phyloP scores from a whole-genome alignment of 495 filamentous ascomycete species.

The Aspergillus funiculosus region DNA sequence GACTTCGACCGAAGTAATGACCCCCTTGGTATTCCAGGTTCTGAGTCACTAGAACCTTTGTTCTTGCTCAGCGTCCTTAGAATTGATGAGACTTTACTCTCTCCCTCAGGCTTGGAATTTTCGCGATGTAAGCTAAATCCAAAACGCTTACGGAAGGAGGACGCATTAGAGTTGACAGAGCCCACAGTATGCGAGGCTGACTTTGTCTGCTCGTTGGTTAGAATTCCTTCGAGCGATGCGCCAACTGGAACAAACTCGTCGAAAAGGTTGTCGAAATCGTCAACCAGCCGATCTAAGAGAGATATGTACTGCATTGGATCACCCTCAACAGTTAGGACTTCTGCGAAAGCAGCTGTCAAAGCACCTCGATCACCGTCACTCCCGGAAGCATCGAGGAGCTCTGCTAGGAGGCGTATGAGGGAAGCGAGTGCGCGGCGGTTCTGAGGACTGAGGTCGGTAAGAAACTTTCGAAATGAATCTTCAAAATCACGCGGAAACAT shows the following conservation, averaged over 20 bases:
- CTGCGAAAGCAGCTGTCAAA: slow-evolving; percentile 84
- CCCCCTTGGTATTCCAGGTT: slow-evolving; percentile 53
- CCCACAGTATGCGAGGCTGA: slow-evolving; percentile 45
- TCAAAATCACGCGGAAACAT: slow-evolving; percentile 74
- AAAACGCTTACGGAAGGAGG: slow-evolving; percentile 77
- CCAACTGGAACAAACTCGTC: slow-evolving; percentile 56
- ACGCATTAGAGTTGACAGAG: slow-evolving; percentile 65
- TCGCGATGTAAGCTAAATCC: slow-evolving; percentile 73
- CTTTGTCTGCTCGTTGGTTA: slow-evolving; percentile 45
- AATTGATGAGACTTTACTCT: slow-evolving; percentile 67
- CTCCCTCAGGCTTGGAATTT: slow-evolving; percentile 61
- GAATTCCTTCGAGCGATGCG: slow-evolving; percentile 35
- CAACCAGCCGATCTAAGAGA: slow-evolving; percentile 83
- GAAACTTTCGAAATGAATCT: slow-evolving; percentile 69
- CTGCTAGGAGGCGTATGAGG: slow-evolving; percentile 77
- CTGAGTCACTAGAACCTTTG: slow-evolving; percentile 51
- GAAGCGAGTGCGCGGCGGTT: slow-evolving; percentile 83
- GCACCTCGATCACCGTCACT: slow-evolving; percentile 91
- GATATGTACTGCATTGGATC: slow-evolving; percentile 81
- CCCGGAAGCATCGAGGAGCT: slow-evolving; percentile 87
- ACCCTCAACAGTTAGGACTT: slow-evolving; percentile 72
- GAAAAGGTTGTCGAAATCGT: slow-evolving; percentile 86
- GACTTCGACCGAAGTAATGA: slow-evolving; percentile 73
- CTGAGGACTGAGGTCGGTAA: slow-evolving; percentile 80
- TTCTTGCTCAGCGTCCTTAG: slow-evolving; percentile 89